These are phyloP conservation scores for Antarctomyces pellizariae DNA, from an alignment of 495 filamentous ascomycete genomes.

Conservation along the genomic window DNA sequence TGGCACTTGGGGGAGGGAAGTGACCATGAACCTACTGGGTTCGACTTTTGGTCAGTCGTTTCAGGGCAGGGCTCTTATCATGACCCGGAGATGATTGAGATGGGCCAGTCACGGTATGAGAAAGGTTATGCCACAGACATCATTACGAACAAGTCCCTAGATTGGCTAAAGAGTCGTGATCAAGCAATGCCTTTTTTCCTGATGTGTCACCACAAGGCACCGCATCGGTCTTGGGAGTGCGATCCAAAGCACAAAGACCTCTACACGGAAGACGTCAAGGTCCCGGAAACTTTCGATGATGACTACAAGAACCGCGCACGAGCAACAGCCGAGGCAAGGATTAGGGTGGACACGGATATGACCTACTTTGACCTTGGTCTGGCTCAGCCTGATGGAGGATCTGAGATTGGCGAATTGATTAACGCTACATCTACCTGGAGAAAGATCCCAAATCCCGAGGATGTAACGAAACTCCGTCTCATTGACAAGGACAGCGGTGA, in stretches of 20 bases:
- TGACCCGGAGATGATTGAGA: constrained; percentile 18
- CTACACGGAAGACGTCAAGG: constrained; percentile 16
- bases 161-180: constrained; percentile 15
- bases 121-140: constrained; percentile 21
- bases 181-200: constrained; percentile 19
- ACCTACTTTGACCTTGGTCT: constrained; percentile 21
- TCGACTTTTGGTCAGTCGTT: constrained; percentile 20
- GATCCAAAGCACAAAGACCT: constrained; percentile 17
- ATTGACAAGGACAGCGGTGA: constrained; percentile 20
- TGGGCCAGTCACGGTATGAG: constrained; percentile 8
- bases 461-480: constrained; percentile 13
- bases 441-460: constrained; percentile 16
- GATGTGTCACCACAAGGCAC: constrained; percentile 26
- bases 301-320: constrained; percentile 22
- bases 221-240: constrained; percentile 22
- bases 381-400: constrained; percentile 19
- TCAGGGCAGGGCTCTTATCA: constrained; percentile 20
- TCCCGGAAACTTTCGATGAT: constrained; percentile 21
- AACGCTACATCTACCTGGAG: constrained; percentile 10
- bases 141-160: constrained; percentile 19
- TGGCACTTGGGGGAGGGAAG: constrained; percentile 22
- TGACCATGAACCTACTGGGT: constrained; percentile 18
- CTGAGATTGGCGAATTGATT: constrained; percentile 14
- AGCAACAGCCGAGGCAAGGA: constrained; percentile 18
- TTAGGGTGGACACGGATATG: constrained; percentile 20